Percentiles rank a stretch among this genome's conserved stretches.
phyloP scores from a whole-genome alignment of 1,139 yeast species.

The Pichia terricola region DNA sequence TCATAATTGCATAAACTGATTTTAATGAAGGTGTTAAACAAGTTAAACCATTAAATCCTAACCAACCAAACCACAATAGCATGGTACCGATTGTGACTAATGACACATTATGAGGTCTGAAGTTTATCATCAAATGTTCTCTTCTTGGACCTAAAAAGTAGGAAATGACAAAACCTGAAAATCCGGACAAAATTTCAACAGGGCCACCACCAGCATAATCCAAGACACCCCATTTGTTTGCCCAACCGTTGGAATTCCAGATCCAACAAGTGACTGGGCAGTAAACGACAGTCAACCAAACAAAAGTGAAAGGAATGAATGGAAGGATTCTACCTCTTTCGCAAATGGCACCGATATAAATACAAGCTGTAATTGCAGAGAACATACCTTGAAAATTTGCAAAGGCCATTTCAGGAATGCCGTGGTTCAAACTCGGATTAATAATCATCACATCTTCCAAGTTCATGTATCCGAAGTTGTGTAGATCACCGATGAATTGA shows the following conservation, averaged over 20 bases:
- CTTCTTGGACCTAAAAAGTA: constrained; percentile 76
- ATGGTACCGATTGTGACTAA: constrained; percentile 54
- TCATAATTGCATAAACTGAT: constrained; percentile 79
- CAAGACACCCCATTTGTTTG: constrained; percentile 78
- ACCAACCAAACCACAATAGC: constrained; percentile 68
- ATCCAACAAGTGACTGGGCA: constrained; percentile 93
- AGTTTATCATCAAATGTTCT: constrained; percentile 76
- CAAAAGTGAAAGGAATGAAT: constrained; percentile 67
- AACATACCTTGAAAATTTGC: constrained; percentile 89
- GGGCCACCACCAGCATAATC: constrained; percentile 99
- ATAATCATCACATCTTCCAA: constrained; percentile 20
- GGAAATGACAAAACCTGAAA: constrained; percentile 80
- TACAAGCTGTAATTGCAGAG: constrained; percentile 80
- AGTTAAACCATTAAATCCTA: constrained; percentile 81
- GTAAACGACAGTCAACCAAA: constrained; percentile 88
- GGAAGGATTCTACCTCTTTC: constrained; percentile 90
- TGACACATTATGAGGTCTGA: constrained; percentile 90
- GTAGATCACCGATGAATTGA: constrained; percentile 78
- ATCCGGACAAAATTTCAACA: constrained; percentile 86
- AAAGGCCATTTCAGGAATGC: constrained; percentile 74
- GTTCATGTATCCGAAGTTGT: constrained; percentile 70
- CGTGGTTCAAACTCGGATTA: constrained; percentile 17
- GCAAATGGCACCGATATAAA: constrained; percentile 89
- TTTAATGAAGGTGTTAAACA: constrained; percentile 55
- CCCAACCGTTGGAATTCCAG: constrained; percentile 94